A percentile compares a stretch with the other conserved stretches of the same genome.
phyloP scores from a whole-genome alignment of 2,329 filamentous ascomycete genomes.

The Fusarium chaquense region DNA sequence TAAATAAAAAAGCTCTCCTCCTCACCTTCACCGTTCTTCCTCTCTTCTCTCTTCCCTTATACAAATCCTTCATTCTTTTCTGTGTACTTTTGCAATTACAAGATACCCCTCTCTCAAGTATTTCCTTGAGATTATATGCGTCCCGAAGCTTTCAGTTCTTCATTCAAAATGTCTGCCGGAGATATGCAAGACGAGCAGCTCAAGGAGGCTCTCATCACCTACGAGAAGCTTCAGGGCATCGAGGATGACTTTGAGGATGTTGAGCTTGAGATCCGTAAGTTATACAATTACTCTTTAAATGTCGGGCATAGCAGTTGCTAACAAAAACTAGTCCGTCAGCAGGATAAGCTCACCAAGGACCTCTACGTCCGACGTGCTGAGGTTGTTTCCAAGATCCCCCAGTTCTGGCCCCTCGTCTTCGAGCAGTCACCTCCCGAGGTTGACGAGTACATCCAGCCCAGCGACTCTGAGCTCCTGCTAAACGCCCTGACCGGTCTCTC shows the following conservation, averaged over 20 bases:
- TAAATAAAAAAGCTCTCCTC: conserved; percentile 32
- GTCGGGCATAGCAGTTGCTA: conserved; percentile 1
- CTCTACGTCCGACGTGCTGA: conserved; percentile 82
- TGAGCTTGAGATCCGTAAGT: conserved; percentile 85
- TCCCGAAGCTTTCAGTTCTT: conserved; percentile 25
- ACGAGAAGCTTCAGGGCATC: conserved; percentile 82
- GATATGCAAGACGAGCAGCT: conserved; percentile 52
- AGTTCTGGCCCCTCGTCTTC: conserved; percentile 96
- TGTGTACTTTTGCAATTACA: neutral
- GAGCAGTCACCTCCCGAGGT: conserved; percentile 88
- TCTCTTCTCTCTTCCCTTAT: conserved; percentile 4
- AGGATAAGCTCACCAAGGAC: conserved; percentile 74
- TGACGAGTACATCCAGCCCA: conserved; percentile 87
- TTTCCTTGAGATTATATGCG: conserved; percentile 26
- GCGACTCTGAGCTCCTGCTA: conserved; percentile 80
- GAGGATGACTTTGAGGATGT: conserved; percentile 87
- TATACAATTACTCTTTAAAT: neutral
- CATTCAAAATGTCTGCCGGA: conserved; percentile 52
- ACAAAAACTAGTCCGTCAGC: conserved; percentile 73
- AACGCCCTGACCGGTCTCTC: conserved; percentile 74
- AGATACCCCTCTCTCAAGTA: conserved; percentile 34
- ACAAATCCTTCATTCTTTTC: conserved; percentile 8
- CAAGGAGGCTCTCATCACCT: conserved; percentile 62
- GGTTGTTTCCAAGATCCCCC: conserved; percentile 77
- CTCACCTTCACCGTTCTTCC: conserved; percentile 16